A percentile compares a stretch with the other conserved stretches of the same genome.
Evolutionary conservation across 768 basidiomycete genomes (phyloP).

Genomic region (Leccinum incarnatum): DNA sequence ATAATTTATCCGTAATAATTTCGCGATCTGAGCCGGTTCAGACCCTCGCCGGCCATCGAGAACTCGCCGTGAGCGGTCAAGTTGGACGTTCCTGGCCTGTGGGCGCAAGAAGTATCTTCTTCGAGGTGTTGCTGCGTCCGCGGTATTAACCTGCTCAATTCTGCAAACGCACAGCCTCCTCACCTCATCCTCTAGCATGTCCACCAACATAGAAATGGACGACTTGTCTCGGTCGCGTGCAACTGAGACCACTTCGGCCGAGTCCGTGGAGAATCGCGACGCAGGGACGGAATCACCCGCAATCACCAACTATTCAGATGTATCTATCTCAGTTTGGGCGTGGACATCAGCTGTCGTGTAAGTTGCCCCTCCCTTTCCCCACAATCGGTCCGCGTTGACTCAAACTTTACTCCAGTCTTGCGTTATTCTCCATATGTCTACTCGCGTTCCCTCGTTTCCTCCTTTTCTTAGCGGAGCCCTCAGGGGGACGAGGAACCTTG

Average conservation of each 20-base stretch:
- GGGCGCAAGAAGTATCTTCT: not conserved
- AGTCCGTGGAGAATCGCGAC: conserved; percentile 5
- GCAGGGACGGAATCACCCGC: not conserved
- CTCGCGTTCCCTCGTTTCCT: conserved; percentile 61
- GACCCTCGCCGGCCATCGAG: not conserved
- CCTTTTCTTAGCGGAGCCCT: conserved; percentile 60
- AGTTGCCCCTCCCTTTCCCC: not conserved
- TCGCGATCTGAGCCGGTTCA: not conserved
- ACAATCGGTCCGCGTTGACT: conserved; percentile 1
- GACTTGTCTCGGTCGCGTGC: conserved; percentile 29
- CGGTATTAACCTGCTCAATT: not conserved
- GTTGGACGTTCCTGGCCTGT: not conserved
- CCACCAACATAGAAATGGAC: conserved; percentile 38
- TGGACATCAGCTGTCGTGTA: conserved; percentile 36
- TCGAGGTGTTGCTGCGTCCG: not conserved
- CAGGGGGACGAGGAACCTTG: conserved; percentile 41
- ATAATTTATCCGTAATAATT: not conserved
- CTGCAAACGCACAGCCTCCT: conserved; percentile 1
- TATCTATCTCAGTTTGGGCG: conserved; percentile 37
- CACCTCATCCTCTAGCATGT: conserved; percentile 22
- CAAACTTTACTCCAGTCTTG: conserved; percentile 27
- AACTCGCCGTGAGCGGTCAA: not conserved
- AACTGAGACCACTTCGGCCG: conserved; percentile 9
- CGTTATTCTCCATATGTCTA: conserved; percentile 36
- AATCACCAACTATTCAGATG: conserved; percentile 11